These are phyloP conservation scores for Paramecium sexaurelia DNA, from an alignment of 73 alveolate species.

Conservation along the genomic window DNA sequence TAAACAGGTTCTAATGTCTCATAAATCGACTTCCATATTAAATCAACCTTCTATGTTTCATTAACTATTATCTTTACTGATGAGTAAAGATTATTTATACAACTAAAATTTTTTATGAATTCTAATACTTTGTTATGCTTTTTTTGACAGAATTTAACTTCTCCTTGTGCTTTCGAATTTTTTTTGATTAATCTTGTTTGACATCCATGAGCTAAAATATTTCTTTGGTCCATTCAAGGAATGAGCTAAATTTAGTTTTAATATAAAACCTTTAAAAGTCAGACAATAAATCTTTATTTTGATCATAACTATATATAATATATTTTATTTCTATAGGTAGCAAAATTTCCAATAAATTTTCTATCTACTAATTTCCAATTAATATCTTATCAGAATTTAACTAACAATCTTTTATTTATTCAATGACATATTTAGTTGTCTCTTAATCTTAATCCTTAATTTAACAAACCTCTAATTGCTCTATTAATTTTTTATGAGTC, in stretches of 20 bases:
- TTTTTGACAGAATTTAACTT: background rate
- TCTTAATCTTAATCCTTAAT: background rate
- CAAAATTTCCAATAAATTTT: background rate
- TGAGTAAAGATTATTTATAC: background rate
- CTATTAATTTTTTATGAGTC: background rate
- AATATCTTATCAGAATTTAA: background rate
- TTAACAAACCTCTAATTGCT: background rate
- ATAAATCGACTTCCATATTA: background rate
- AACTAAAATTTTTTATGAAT: background rate
- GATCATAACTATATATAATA: background rate
- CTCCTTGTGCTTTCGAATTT: background rate
- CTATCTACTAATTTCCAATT: background rate
- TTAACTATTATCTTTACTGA: background rate
- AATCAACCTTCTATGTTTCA: background rate
- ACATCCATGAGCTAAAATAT: background rate
- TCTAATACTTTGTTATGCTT: background rate
- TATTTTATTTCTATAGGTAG: background rate
- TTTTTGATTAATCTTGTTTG: background rate
- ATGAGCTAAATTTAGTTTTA: background rate
- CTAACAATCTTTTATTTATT: background rate
- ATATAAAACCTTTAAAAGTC: background rate
- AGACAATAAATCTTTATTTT: background rate
- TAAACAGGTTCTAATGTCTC: background rate
- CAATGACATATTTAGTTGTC: background rate
- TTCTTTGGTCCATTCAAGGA: slow-evolving; percentile 1